Percentiles rank a stretch among this genome's conserved stretches.
Evolutionary conservation across 352 stramenopile species (phyloP).

Genomic region (Blastocystis sp.): DNA sequence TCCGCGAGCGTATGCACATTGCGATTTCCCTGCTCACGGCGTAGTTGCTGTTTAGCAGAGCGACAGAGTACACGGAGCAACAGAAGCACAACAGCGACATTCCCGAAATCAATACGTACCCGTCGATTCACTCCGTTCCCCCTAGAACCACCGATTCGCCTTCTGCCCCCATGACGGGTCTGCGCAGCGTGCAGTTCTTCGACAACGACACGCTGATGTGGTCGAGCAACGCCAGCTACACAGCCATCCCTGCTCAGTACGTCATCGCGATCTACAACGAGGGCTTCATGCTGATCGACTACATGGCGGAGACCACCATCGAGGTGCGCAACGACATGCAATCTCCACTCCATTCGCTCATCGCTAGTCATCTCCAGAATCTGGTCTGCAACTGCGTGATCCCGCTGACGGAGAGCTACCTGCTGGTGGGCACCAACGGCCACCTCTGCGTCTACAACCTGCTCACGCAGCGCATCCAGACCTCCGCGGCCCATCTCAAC

Average conservation of each 20-base stretch:
- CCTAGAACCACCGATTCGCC: slow-evolving; percentile 30
- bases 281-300: slow-evolving; percentile 66
- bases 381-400: too few relatives aligned
- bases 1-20: slow-evolving; percentile 32
- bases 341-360: background rate
- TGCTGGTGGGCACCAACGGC: slow-evolving; percentile 41
- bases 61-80: background rate
- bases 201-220: slow-evolving; percentile 68
- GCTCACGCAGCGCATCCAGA: slow-evolving; percentile 12
- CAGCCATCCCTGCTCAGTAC: slow-evolving; percentile 19
- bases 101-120: slow-evolving; percentile 44
- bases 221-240: slow-evolving; percentile 20
- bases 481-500: slow-evolving; percentile 13
- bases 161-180: background rate
- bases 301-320: slow-evolving; percentile 39
- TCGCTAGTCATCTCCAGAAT: slow-evolving; percentile 30
- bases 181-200: slow-evolving; percentile 56
- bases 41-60: slow-evolving; percentile 23
- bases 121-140: background rate
- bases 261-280: slow-evolving; percentile 53
- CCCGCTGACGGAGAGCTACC: background rate
- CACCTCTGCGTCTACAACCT: slow-evolving; percentile 54
- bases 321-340: slow-evolving; percentile 9
- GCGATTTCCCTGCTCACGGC: background rate
- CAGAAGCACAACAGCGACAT: slow-evolving; percentile 18